These are phyloP conservation scores for Posidonia australis DNA, from an alignment of 106 monocot genomes.

Conservation along the genomic window DNA sequence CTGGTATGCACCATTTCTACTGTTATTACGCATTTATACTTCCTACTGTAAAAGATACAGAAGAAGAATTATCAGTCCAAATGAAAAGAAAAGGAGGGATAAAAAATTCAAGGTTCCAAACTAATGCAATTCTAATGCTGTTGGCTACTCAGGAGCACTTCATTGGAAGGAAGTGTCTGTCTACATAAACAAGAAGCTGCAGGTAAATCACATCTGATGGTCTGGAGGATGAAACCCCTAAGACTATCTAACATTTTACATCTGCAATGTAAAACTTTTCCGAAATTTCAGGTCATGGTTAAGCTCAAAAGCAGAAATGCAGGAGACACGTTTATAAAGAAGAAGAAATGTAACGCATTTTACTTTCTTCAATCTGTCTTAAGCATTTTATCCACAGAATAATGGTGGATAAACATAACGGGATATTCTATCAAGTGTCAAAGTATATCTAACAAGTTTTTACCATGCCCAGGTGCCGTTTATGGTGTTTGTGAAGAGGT, in stretches of 20 bases:
- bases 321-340: constrained; percentile 76
- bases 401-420: background rate
- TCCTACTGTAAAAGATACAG: too few relatives aligned
- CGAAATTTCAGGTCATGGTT: constrained; percentile 43
- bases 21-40: too few relatives aligned
- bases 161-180: constrained; percentile 58
- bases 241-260: too few relatives aligned
- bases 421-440: background rate
- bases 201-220: constrained; percentile 31
- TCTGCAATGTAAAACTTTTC: too few relatives aligned
- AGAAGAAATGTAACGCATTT: constrained; percentile 52
- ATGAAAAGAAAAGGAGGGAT: background rate
- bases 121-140: background rate
- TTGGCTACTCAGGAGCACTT: constrained; percentile 27
- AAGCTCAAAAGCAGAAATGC: constrained; percentile 78
- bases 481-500: constrained; percentile 52
- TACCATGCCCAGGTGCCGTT: constrained; percentile 45
- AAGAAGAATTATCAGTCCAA: background rate
- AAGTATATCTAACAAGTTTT: background rate
- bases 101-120: too few relatives aligned
- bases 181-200: constrained; percentile 70
- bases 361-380: background rate
- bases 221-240: too few relatives aligned
- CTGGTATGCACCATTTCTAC: constrained; percentile 23
- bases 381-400: background rate